phyloP scores from a whole-genome alignment of 805 yeast species.

The Cyberlindnera subsufficiens region DNA sequence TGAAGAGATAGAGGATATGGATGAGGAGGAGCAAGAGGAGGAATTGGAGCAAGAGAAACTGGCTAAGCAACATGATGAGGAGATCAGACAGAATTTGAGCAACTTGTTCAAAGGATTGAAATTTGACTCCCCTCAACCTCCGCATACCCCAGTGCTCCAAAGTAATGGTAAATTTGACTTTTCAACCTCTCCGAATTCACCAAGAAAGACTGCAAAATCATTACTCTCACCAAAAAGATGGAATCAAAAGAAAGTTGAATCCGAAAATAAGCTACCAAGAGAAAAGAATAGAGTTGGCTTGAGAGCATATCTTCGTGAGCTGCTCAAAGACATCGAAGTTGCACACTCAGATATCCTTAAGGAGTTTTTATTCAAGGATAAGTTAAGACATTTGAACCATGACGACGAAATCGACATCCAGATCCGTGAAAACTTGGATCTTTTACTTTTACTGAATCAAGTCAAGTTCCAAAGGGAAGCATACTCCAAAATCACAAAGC shows the following conservation, averaged over 20 bases:
- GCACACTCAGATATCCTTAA: constrained; percentile 44
- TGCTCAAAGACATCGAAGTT: constrained; percentile 50
- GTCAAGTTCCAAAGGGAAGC: constrained; percentile 69
- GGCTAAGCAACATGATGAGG: constrained; percentile 16
- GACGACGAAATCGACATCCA: constrained; percentile 51
- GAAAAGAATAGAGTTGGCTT: constrained; percentile 76
- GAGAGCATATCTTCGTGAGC: constrained; percentile 59
- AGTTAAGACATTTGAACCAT: constrained; percentile 31
- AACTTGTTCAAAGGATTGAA: constrained; percentile 16
- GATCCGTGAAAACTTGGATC: constrained; percentile 56
- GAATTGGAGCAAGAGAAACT: constrained; percentile 9
- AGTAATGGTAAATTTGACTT: constrained; percentile 1
- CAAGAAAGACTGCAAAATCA: constrained; percentile 2
- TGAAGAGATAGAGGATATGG: constrained; percentile 7
- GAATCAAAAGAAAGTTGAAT: neutral
- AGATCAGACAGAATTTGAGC: constrained; percentile 13
- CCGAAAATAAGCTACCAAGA: constrained; percentile 40
- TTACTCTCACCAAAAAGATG: constrained; percentile 3
- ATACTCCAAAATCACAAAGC: constrained; percentile 44
- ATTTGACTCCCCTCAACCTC: constrained; percentile 2
- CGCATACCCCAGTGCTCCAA: constrained; percentile 3
- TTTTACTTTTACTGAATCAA: constrained; percentile 55
- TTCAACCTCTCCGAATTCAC: constrained; percentile 5
- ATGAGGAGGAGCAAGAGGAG: constrained; percentile 16
- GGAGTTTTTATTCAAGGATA: constrained; percentile 43